phyloP scores from a whole-genome alignment of 768 basidiomycete species.

The Ramaria rubella region DNA sequence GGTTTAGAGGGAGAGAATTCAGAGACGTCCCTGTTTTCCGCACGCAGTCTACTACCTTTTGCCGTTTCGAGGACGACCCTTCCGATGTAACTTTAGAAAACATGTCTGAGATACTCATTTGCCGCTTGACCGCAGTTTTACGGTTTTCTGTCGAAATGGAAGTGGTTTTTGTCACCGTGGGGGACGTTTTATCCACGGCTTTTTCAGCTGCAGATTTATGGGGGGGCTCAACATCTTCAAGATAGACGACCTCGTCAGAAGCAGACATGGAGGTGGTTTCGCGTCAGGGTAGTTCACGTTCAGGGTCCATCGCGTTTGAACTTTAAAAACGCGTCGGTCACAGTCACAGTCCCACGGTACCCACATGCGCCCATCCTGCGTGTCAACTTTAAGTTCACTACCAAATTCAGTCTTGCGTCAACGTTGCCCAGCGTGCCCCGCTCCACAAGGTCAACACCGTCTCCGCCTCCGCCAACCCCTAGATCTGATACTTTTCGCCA shows the following conservation, averaged over 20 bases:
- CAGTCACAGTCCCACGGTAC: constrained; percentile 5
- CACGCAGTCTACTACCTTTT: neutral
- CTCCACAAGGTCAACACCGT: constrained; percentile 65
- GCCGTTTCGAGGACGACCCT: constrained; percentile 14
- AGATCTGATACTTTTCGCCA: constrained; percentile 31
- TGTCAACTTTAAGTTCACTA: neutral
- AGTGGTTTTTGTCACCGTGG: constrained; percentile 10
- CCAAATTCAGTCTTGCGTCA: neutral
- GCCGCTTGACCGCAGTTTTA: constrained; percentile 38
- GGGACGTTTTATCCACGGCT: constrained; percentile 13
- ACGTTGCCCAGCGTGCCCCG: constrained; percentile 65
- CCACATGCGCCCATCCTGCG: neutral
- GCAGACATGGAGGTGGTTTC: neutral
- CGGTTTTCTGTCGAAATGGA: constrained; percentile 13
- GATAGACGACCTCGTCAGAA: constrained; percentile 31
- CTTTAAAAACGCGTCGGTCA: neutral
- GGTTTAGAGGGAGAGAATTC: constrained; percentile 66
- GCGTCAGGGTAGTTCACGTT: neutral
- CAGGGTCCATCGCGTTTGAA: neutral
- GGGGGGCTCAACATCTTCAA: constrained; percentile 38
- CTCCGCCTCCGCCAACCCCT: constrained; percentile 51
- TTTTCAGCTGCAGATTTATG: constrained; percentile 6
- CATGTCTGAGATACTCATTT: constrained; percentile 64
- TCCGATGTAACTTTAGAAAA: constrained; percentile 29
- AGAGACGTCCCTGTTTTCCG: constrained; percentile 36